Evolutionary conservation across 2,329 filamentous ascomycete genomes (phyloP).

Genomic region (Westerdykella aurantiaca): DNA sequence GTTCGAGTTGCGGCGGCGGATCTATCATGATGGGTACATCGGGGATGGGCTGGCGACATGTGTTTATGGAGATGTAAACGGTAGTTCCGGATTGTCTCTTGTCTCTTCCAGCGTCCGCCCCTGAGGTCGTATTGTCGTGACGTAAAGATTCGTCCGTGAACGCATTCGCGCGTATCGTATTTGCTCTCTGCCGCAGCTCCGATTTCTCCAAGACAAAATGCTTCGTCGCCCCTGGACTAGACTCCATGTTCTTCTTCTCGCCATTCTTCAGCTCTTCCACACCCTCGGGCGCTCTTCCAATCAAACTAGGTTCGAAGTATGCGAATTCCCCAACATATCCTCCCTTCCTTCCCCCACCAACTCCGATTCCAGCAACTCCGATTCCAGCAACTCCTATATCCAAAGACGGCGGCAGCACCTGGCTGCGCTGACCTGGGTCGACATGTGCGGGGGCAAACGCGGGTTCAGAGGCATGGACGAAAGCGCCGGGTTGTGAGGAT

Average conservation of each 20-base stretch:
- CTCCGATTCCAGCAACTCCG: not conserved
- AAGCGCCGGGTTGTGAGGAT: slow-evolving; percentile 50
- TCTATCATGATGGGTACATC: slow-evolving; percentile 44
- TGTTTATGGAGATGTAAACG: slow-evolving; percentile 80
- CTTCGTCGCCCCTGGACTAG: slow-evolving; percentile 57
- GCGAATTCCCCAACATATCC: slow-evolving; percentile 58
- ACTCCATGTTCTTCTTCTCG: slow-evolving; percentile 52
- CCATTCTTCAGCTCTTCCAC: slow-evolving; percentile 59
- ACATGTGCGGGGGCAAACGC: slow-evolving; percentile 12
- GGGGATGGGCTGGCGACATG: slow-evolving; percentile 68
- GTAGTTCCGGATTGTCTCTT: slow-evolving; percentile 31
- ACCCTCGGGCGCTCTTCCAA: slow-evolving; percentile 53
- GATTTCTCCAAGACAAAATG: slow-evolving; percentile 59
- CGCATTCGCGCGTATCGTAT: slow-evolving; percentile 7
- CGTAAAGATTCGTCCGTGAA: slow-evolving; percentile 3
- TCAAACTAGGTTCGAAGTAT: slow-evolving; percentile 56
- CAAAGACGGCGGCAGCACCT: slow-evolving; percentile 38
- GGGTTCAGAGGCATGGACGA: slow-evolving; percentile 57
- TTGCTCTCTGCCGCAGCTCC: slow-evolving; percentile 44
- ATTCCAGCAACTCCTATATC: slow-evolving; percentile 15
- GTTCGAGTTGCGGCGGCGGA: slow-evolving; percentile 59
- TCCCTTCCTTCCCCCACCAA: slow-evolving; percentile 22
- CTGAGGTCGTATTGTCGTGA: not conserved
- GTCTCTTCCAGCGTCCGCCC: slow-evolving; percentile 1
- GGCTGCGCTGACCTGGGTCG: slow-evolving; percentile 9